Conservation (phyloP, 208 protist genomes). For the Wallacemonas sp. region DNA sequence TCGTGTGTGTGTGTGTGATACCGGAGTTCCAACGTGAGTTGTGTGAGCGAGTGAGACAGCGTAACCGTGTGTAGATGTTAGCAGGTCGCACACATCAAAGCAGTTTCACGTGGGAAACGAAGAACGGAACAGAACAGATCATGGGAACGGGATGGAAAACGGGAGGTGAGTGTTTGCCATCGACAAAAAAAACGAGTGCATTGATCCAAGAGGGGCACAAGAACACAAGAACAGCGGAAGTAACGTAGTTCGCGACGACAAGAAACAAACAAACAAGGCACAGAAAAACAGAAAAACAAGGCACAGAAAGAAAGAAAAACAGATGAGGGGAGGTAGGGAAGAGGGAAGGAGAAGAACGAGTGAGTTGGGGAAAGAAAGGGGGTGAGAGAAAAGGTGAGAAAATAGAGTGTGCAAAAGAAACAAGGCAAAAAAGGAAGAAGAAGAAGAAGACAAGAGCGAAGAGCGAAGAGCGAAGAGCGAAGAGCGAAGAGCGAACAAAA, state of each 20-base stretch:
- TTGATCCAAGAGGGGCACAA: too few species aligned
- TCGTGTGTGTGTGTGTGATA: neutral
- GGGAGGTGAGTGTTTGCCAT: neutral
- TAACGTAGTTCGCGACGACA: neutral
- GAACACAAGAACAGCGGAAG: neutral
- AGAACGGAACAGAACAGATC: neutral
- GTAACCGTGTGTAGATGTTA: neutral
- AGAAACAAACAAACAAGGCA: neutral
- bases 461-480: neutral
- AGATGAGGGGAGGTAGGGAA: conserved; percentile 1
- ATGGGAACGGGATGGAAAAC: neutral
- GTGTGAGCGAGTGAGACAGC: too few species aligned
- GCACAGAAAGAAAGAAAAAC: conserved; percentile 13
- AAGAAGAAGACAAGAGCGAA: neutral
- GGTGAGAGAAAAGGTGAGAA: conserved; percentile 6
- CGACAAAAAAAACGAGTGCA: conserved; percentile 1
- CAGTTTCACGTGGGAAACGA: too few species aligned
- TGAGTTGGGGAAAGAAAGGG: too few species aligned
- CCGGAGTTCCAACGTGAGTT: too few species aligned
- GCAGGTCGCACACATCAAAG: too few species aligned
- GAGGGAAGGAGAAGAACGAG: too few species aligned
- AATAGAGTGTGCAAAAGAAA: conserved; percentile 13
- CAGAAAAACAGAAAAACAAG: conserved; percentile 14
- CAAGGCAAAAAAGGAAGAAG: conserved; percentile 3
- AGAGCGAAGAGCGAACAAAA: neutral